phyloP scores from a whole-genome alignment of 75 land plant species.

The Sequoia sempervirens region DNA sequence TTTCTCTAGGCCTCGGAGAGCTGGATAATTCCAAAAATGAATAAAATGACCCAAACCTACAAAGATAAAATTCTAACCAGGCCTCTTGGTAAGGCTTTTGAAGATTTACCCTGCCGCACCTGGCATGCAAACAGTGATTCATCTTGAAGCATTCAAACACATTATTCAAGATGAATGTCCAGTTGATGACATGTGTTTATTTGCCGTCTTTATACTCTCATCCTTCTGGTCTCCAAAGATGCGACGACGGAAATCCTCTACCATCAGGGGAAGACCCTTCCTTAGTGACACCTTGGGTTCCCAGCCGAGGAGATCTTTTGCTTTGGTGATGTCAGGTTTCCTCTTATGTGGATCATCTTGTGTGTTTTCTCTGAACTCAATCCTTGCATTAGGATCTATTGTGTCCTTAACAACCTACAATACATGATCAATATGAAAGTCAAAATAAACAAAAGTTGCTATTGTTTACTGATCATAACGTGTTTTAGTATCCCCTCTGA shows the following conservation, averaged over 20 bases:
- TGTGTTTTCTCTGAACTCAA: constrained; percentile 75
- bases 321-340: constrained; percentile 84
- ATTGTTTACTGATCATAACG: neutral
- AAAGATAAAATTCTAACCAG: neutral
- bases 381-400: constrained; percentile 76
- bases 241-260: constrained; percentile 69
- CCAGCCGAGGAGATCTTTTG: constrained; percentile 79
- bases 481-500: no score
- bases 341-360: constrained; percentile 93
- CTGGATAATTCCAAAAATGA: constrained; percentile 3
- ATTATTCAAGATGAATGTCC: neutral
- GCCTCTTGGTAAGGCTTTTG: neutral
- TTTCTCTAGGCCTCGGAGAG: neutral
- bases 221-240: constrained; percentile 69
- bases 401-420: constrained; percentile 85
- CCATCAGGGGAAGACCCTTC: constrained; percentile 91
- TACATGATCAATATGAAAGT: constrained; percentile 1
- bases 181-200: neutral
- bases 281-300: constrained; percentile 71
- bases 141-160: neutral
- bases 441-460: neutral
- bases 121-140: neutral
- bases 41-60: constrained; percentile 7
- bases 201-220: constrained; percentile 2
- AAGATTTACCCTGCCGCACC: neutral